These are phyloP conservation scores for Dendrobium catenatum DNA, from an alignment of 106 monocot species.

Conservation along the genomic window DNA sequence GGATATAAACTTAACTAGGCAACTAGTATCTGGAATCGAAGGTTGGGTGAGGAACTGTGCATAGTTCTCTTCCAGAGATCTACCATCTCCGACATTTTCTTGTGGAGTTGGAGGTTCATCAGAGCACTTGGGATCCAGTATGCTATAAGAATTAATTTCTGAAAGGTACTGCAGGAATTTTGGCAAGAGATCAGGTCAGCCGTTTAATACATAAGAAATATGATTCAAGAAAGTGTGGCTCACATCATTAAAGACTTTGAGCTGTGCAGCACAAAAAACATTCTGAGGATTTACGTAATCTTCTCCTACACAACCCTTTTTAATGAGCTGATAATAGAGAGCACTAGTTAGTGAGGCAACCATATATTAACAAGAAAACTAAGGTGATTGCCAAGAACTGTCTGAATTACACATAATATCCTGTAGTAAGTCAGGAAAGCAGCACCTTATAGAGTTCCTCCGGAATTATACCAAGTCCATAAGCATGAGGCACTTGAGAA, in stretches of 20 bases:
- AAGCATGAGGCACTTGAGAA: constrained; percentile 4
- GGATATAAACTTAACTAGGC: not conserved
- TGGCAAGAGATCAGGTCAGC: not conserved
- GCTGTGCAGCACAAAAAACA: not conserved
- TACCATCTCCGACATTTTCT: not conserved
- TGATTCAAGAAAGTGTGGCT: not conserved
- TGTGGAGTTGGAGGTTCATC: not conserved
- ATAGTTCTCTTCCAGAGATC: not conserved
- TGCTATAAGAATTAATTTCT: constrained; percentile 1
- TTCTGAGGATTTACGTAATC: not conserved
- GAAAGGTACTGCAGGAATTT: not conserved
- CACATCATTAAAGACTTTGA: constrained; percentile 7
- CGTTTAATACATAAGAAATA: not conserved
- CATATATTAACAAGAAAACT: not conserved
- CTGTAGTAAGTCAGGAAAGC: not conserved
- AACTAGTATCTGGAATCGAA: not conserved
- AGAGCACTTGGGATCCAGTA: constrained; percentile 5
- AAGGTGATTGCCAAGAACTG: not conserved
- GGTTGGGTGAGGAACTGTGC: not conserved
- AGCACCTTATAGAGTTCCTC: constrained; percentile 4
- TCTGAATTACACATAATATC: not conserved
- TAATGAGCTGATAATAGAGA: not conserved
- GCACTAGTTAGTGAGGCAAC: not conserved
- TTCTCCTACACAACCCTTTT: not conserved
- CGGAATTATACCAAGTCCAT: constrained; percentile 4